Evolutionary conservation across 306 rosid genomes (phyloP).

Genomic region (Hylodesmum podocarpum): DNA sequence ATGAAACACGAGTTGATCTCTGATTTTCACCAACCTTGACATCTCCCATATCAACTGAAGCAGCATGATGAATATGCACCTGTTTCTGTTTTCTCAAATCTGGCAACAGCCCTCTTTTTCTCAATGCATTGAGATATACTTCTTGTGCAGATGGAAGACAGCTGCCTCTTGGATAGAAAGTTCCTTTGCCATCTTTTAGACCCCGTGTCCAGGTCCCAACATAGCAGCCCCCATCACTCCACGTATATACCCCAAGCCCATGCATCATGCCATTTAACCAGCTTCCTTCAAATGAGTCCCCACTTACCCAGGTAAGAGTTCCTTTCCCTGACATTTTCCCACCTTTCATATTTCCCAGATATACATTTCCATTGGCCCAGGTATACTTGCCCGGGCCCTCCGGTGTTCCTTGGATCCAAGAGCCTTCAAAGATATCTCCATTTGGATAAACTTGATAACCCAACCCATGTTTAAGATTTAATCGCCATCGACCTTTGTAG

Average conservation of each 20-base stretch:
- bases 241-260: slow-evolving; percentile 88
- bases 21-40: slow-evolving; percentile 60
- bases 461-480: slow-evolving; percentile 90
- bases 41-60: slow-evolving; percentile 67
- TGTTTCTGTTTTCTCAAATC: slow-evolving; percentile 79
- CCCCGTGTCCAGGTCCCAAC: slow-evolving; percentile 98
- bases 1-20: slow-evolving; percentile 53
- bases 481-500: slow-evolving; percentile 91
- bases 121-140: slow-evolving; percentile 82
- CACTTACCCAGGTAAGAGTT: slow-evolving; percentile 89
- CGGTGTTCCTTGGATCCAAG: slow-evolving; percentile 94
- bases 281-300: slow-evolving; percentile 93
- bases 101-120: slow-evolving; percentile 92
- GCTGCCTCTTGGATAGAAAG: slow-evolving; percentile 85
- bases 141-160: slow-evolving; percentile 88
- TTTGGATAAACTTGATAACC: slow-evolving; percentile 88
- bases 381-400: slow-evolving; percentile 98
- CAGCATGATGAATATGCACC: slow-evolving; percentile 79
- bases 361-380: slow-evolving; percentile 90
- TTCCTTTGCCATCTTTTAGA: slow-evolving; percentile 95
- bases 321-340: slow-evolving; percentile 97
- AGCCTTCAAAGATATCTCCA: slow-evolving; percentile 89
- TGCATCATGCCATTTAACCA: slow-evolving; percentile 96
- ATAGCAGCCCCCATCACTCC: slow-evolving; percentile 96
- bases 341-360: slow-evolving; percentile 92